Conservation (phyloP, 2,329 filamentous ascomycete species). For the Claviceps monticola region DNA sequence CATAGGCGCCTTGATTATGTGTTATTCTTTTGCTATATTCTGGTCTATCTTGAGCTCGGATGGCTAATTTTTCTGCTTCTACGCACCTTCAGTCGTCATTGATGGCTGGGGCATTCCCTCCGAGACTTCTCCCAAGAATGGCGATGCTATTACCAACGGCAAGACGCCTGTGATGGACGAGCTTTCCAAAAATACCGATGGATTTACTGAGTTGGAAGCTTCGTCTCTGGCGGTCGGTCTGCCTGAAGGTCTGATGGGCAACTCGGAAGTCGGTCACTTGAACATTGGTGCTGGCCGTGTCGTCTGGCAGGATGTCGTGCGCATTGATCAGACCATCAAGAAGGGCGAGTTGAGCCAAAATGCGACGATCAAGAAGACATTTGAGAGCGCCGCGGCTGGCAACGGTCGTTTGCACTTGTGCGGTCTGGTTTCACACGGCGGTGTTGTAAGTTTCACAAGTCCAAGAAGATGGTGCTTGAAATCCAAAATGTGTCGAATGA, state of each 20-base stretch:
- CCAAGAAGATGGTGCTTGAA: slow-evolving; percentile 15
- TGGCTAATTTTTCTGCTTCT: slow-evolving; percentile 46
- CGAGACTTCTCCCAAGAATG: slow-evolving; percentile 66
- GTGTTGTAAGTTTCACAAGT: slow-evolving; percentile 47
- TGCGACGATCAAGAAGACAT: slow-evolving; percentile 60
- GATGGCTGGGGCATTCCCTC: slow-evolving; percentile 93
- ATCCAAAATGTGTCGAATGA: background rate
- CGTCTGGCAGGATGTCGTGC: slow-evolving; percentile 96
- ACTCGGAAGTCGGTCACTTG: slow-evolving; percentile 95
- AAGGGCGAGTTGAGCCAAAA: slow-evolving; percentile 66
- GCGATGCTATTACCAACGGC: slow-evolving; percentile 89
- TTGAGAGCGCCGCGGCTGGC: slow-evolving; percentile 68
- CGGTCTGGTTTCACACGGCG: slow-evolving; percentile 86
- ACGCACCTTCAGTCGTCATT: slow-evolving; percentile 66
- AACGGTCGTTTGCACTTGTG: slow-evolving; percentile 88
- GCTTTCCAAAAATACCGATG: slow-evolving; percentile 68
- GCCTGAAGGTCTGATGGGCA: slow-evolving; percentile 95
- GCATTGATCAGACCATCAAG: slow-evolving; percentile 88
- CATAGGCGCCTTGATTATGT: slow-evolving; percentile 20
- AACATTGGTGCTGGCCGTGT: slow-evolving; percentile 97
- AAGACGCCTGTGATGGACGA: slow-evolving; percentile 91
- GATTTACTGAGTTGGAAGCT: slow-evolving; percentile 86
- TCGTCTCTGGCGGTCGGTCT: slow-evolving; percentile 92
- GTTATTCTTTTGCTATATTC: slow-evolving; percentile 34
- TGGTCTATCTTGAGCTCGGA: slow-evolving; percentile 41